phyloP scores from a whole-genome alignment of 1,284 basidiomycete species.

The Ceratobasidium sp. region DNA sequence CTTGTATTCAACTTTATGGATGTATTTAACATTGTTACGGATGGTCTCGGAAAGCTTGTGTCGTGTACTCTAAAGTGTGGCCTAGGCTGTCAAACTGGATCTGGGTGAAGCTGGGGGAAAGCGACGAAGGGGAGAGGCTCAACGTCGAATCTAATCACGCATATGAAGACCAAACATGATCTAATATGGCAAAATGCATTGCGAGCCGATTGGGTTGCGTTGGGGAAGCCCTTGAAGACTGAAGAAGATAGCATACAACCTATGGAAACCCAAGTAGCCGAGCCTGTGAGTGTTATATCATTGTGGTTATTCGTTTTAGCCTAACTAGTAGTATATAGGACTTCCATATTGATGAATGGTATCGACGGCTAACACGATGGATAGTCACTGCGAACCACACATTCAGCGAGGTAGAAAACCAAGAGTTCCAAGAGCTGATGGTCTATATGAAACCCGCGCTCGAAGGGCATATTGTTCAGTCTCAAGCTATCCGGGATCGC shows the following conservation, averaged over 20 bases:
- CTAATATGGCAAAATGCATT: neutral
- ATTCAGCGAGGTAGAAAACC: conserved; percentile 32
- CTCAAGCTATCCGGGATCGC: conserved; percentile 4
- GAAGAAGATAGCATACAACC: neutral
- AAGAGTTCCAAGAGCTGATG: conserved; percentile 6
- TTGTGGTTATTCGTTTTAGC: neutral
- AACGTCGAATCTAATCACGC: neutral
- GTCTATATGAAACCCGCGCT: conserved; percentile 2
- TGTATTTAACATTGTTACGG: neutral
- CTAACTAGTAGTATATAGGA: neutral
- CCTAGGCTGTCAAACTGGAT: neutral
- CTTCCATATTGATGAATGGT: conserved; percentile 29
- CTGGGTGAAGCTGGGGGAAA: neutral
- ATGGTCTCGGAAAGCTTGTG: neutral
- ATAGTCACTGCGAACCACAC: conserved; percentile 35
- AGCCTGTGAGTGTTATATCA: neutral
- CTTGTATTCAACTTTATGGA: conserved; percentile 29
- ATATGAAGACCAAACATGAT: conserved; percentile 9
- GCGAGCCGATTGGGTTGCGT: neutral
- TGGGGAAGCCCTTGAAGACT: neutral
- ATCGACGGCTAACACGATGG: conserved; percentile 6
- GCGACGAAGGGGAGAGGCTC: conserved; percentile 2
- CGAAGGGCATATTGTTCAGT: neutral
- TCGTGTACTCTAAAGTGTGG: conserved; percentile 31
- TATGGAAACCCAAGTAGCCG: neutral